A percentile compares a stretch with the other conserved stretches of the same genome.
phyloP scores from a whole-genome alignment of 2,329 filamentous ascomycete genomes.

The Aspergillus pseudoglaucus region DNA sequence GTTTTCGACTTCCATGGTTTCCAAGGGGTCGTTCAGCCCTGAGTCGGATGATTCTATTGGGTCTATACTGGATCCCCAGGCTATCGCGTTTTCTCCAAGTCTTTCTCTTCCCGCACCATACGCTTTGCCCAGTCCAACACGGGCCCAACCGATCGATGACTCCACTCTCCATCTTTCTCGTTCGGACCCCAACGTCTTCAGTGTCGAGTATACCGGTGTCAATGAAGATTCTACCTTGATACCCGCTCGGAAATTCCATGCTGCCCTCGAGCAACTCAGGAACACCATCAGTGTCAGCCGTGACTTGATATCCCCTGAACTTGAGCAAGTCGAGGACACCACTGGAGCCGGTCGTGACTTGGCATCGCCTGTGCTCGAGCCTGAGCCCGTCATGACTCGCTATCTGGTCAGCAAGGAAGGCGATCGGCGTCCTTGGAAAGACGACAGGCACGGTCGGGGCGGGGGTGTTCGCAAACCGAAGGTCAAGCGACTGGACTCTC shows the following conservation, averaged over 20 bases:
- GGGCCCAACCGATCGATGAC: background rate
- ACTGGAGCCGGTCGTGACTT: background rate
- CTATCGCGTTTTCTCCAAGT: background rate
- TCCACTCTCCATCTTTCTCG: background rate
- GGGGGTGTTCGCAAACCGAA: background rate
- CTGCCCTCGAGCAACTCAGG: conserved; percentile 10
- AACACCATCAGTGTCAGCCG: background rate
- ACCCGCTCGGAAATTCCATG: background rate
- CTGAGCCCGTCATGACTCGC: background rate
- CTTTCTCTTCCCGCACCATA: background rate
- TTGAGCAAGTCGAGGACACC: conserved; percentile 4
- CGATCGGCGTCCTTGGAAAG: background rate
- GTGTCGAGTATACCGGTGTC: too few species aligned
- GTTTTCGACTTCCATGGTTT: background rate
- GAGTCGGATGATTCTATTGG: background rate
- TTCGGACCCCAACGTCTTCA: too few species aligned
- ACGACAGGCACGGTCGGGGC: background rate
- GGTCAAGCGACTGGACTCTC: background rate
- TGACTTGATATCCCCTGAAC: background rate
- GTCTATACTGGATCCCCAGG: background rate
- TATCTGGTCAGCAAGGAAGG: background rate
- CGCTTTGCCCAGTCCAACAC: background rate
- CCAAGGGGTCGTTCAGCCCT: background rate
- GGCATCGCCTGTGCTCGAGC: background rate
- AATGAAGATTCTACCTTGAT: background rate